Conservation (phyloP, 2,329 filamentous ascomycete genomes). For the Sclerotinia minor region DNA sequence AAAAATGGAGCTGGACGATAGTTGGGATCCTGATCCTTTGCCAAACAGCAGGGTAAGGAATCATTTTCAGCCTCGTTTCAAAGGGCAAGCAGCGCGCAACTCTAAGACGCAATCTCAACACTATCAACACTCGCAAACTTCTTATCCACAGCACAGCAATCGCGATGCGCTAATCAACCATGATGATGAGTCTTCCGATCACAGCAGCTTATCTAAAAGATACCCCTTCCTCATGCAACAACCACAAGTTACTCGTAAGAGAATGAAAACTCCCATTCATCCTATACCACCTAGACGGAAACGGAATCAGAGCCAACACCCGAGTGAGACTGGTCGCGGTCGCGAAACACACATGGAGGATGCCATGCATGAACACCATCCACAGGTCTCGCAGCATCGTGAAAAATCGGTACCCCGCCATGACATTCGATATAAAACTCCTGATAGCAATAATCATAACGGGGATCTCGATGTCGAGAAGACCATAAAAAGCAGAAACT, state of each 20-base stretch:
- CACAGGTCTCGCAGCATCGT: background rate
- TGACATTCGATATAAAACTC: background rate
- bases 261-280: background rate
- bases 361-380: background rate
- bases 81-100: background rate
- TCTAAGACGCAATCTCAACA: background rate
- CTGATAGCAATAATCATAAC: background rate
- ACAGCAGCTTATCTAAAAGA: constrained; percentile 2
- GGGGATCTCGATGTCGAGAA: background rate
- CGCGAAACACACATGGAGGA: background rate
- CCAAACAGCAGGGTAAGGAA: background rate
- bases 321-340: background rate
- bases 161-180: background rate
- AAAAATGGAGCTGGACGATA: constrained; percentile 5
- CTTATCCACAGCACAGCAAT: background rate
- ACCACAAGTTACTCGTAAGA: constrained; percentile 2
- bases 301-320: constrained; percentile 20
- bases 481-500: background rate
- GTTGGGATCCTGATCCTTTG: constrained; percentile 16
- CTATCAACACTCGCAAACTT: background rate
- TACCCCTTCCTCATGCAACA: background rate
- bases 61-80: background rate
- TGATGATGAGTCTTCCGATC: background rate
- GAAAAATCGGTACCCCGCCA: background rate
- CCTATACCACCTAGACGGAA: background rate